Evolutionary conservation across 1,284 basidiomycete species (phyloP).

Genomic region (Retiboletus flavoniger): DNA sequence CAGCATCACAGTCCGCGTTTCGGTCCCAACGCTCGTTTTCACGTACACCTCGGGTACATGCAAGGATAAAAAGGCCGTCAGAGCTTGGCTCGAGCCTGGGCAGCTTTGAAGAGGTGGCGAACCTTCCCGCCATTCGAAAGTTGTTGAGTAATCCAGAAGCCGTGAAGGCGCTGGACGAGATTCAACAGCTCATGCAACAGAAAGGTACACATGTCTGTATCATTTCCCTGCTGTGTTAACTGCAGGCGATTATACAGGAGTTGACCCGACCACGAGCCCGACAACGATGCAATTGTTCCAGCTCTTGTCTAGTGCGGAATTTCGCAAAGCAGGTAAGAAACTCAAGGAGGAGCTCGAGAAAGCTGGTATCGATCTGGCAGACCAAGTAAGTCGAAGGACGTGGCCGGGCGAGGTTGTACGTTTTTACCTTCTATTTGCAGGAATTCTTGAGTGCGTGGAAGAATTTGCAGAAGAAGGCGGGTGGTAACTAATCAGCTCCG

Average conservation of each 20-base stretch:
- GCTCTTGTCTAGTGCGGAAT: constrained; percentile 51
- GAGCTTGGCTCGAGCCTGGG: constrained; percentile 41
- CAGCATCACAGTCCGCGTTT: constrained; percentile 15
- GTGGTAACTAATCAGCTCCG: constrained; percentile 11
- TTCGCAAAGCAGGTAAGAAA: constrained; percentile 47
- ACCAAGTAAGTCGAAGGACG: constrained; percentile 36
- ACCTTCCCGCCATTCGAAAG: constrained; percentile 48
- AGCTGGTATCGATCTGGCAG: constrained; percentile 55
- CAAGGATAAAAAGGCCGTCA: constrained; percentile 29
- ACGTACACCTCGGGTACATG: constrained; percentile 34
- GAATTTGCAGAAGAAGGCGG: constrained; percentile 33
- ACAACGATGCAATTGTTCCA: constrained; percentile 53
- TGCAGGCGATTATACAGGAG: constrained; percentile 35
- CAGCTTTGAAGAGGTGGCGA: constrained; percentile 39
- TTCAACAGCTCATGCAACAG: constrained; percentile 48
- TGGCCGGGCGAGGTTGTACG: not conserved
- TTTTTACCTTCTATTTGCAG: constrained; percentile 17
- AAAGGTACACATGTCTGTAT: constrained; percentile 40
- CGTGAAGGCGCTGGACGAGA: constrained; percentile 44
- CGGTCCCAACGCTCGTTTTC: constrained; percentile 37
- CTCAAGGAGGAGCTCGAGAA: constrained; percentile 55
- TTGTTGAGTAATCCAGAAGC: constrained; percentile 51
- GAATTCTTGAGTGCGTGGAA: constrained; percentile 38
- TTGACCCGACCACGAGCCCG: constrained; percentile 47
- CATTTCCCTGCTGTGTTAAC: constrained; percentile 1